phyloP scores from a whole-genome alignment of 1,139 yeast genomes.

The Blastobotrys ciferrii region DNA sequence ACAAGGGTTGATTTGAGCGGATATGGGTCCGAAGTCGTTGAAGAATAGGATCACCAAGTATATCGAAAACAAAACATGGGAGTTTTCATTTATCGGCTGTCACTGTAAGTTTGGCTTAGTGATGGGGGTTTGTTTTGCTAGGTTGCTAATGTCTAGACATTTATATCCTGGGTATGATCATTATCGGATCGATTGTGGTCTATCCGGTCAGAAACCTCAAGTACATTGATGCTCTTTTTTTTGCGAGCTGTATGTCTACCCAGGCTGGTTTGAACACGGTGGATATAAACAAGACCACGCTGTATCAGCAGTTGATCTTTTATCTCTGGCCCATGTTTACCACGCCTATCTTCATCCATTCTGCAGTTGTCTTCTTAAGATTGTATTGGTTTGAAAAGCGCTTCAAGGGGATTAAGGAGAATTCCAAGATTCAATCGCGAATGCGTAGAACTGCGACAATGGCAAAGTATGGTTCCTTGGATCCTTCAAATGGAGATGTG shows the following conservation, averaged over 20 bases:
- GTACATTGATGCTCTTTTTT: constrained; percentile 78
- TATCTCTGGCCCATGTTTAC: constrained; percentile 53
- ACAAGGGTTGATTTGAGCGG: neutral
- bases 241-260: constrained; percentile 73
- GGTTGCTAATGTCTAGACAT: constrained; percentile 31
- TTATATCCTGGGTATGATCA: constrained; percentile 31
- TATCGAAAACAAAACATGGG: constrained; percentile 7
- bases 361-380: constrained; percentile 73
- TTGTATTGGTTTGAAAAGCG: constrained; percentile 86
- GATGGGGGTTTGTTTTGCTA: neutral
- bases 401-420: constrained; percentile 75
- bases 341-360: constrained; percentile 88
- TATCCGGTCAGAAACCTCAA: constrained; percentile 64
- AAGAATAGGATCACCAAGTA: neutral
- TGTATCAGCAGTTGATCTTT: constrained; percentile 69
- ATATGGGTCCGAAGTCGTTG: neutral
- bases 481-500: neutral
- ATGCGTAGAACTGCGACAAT: constrained; percentile 80
- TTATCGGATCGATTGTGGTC: constrained; percentile 68
- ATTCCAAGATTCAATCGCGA: constrained; percentile 69
- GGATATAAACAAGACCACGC: constrained; percentile 55
- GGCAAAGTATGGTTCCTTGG: constrained; percentile 33
- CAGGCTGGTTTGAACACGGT: constrained; percentile 91
- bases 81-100: constrained; percentile 62
- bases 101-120: constrained; percentile 45